These are phyloP conservation scores for Arachis stenosperma DNA, from an alignment of 306 rosid species.

Conservation along the genomic window DNA sequence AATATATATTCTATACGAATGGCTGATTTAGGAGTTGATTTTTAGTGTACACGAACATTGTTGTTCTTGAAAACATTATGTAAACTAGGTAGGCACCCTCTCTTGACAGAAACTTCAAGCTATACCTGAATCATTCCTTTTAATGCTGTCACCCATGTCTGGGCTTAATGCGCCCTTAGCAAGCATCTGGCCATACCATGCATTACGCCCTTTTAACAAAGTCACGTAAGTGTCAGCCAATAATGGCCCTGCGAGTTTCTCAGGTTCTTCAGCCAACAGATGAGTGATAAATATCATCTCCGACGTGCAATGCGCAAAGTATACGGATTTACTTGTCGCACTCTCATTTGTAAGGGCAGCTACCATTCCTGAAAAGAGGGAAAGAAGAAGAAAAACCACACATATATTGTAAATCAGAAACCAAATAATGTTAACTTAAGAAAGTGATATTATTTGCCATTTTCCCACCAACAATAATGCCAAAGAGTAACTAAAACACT, in stretches of 20 bases:
- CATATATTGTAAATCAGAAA: not conserved
- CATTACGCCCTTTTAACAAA: slow-evolving; percentile 78
- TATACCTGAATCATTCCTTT: slow-evolving; percentile 97
- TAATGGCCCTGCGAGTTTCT: slow-evolving; percentile 94
- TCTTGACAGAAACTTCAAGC: not conserved
- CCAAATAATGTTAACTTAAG: not conserved
- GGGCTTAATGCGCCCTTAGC: slow-evolving; percentile 87
- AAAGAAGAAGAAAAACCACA: slow-evolving; percentile 3
- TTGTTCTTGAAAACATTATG: too few relatives aligned
- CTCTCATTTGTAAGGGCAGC: slow-evolving; percentile 97
- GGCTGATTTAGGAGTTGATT: too few relatives aligned
- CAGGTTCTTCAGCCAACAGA: slow-evolving; percentile 66
- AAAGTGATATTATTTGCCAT: not conserved
- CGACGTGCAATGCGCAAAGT: slow-evolving; percentile 90
- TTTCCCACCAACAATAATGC: not conserved
- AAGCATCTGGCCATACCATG: slow-evolving; percentile 64
- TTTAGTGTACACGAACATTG: too few relatives aligned
- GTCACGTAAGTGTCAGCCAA: slow-evolving; percentile 92
- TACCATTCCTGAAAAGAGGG: slow-evolving; percentile 68
- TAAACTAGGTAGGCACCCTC: too few relatives aligned
- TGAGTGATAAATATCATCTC: slow-evolving; percentile 93
- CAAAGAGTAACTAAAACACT: slow-evolving; percentile 1
- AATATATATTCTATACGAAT: too few relatives aligned
- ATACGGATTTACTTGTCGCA: slow-evolving; percentile 93
- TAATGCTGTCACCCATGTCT: slow-evolving; percentile 92